Evolutionary conservation across 2,329 filamentous ascomycete species (phyloP).

Genomic region (Westerdykella sp.): DNA sequence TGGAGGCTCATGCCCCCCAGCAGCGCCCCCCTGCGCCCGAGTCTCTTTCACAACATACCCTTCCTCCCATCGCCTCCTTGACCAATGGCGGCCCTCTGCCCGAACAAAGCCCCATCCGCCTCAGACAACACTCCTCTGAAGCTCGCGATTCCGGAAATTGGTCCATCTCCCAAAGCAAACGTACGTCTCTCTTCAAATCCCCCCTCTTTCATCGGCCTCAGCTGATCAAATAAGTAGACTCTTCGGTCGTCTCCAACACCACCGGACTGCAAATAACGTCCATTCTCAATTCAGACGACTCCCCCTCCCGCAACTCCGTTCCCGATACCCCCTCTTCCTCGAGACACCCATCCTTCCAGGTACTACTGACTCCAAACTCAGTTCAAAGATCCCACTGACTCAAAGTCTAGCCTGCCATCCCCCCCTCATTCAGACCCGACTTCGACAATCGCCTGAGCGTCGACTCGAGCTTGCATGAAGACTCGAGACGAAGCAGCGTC

Average conservation of each 20-base stretch:
- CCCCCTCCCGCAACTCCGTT: constrained; percentile 38
- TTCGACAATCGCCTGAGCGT: constrained; percentile 42
- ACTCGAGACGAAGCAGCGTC: constrained; percentile 68
- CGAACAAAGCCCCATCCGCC: constrained; percentile 29
- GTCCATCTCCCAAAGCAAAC: constrained; percentile 51
- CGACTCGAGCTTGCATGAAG: constrained; percentile 46
- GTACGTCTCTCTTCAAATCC: constrained; percentile 29
- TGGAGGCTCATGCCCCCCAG: constrained; percentile 22
- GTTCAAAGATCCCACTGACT: constrained; percentile 33
- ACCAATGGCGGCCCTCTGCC: constrained; percentile 28
- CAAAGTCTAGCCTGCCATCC: constrained; percentile 28
- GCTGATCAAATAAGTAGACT: constrained; percentile 24
- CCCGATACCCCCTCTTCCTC: constrained; percentile 41
- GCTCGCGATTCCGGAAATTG: constrained; percentile 55
- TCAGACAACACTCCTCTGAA: constrained; percentile 32
- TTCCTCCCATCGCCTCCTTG: constrained; percentile 35
- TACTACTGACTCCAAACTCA: constrained; percentile 8
- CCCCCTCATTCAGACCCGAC: constrained; percentile 51
- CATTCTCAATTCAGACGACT: constrained; percentile 46
- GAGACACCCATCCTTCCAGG: constrained; percentile 25
- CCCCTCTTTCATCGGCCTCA: neutral
- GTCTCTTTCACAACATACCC: constrained; percentile 29
- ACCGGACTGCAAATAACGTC: constrained; percentile 46
- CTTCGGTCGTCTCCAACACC: constrained; percentile 40
- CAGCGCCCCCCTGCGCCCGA: constrained; percentile 17